phyloP scores from a whole-genome alignment of 176 grass and related monocot genomes.

The Tuctoria greenei region DNA sequence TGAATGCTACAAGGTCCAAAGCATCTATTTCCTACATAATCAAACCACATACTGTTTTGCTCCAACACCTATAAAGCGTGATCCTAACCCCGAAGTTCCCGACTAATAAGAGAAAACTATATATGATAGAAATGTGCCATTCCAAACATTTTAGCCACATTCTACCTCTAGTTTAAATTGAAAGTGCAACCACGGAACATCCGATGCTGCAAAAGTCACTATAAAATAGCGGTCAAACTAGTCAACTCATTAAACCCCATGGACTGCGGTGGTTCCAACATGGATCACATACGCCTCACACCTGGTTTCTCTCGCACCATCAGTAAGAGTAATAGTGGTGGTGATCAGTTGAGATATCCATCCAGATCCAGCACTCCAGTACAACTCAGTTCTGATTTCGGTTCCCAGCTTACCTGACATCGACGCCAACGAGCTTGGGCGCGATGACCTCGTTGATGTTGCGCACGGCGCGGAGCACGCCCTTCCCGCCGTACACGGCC shows the following conservation, averaged over 20 bases:
- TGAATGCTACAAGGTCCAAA: neutral
- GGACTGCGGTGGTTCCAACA: neutral
- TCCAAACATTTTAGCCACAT: neutral
- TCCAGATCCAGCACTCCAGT: neutral
- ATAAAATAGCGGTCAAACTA: neutral
- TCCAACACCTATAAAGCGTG: neutral
- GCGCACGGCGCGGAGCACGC: conserved; percentile 76
- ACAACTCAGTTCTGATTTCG: neutral
- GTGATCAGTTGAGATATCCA: neutral
- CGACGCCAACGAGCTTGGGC: conserved; percentile 82
- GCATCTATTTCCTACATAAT: neutral
- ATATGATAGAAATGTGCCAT: no score
- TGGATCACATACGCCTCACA: conserved; percentile 1
- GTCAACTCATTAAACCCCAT: neutral
- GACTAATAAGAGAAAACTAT: neutral
- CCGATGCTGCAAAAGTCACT: neutral
- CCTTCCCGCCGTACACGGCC: conserved; percentile 85
- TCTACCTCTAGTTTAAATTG: neutral
- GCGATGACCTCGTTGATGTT: conserved; percentile 89
- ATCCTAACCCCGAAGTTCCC: neutral
- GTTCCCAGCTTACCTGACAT: conserved; percentile 61
- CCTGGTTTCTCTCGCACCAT: neutral
- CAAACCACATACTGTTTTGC: neutral
- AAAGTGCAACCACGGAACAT: neutral
- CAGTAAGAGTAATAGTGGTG: neutral